These are phyloP conservation scores for Picochlorum sp. DNA, from an alignment of 139 green algal genomes.

Conservation along the genomic window DNA sequence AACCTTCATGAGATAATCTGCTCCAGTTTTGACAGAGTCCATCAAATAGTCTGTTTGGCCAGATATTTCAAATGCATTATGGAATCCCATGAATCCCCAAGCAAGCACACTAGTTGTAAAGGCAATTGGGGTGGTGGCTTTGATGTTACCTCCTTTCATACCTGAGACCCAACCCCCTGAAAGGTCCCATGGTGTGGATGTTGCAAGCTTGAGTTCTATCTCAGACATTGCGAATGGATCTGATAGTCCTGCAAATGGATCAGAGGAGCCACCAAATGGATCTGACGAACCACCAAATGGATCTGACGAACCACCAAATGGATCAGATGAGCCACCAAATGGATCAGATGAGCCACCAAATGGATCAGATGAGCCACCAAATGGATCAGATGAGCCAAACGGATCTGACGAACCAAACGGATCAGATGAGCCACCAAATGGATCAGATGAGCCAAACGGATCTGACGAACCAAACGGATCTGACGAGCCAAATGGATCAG, in stretches of 20 bases:
- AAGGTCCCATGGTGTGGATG: constrained; percentile 24
- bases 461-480: background rate
- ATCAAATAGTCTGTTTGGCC: constrained; percentile 9
- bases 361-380: background rate
- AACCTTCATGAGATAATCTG: constrained; percentile 61
- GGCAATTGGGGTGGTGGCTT: constrained; percentile 63
- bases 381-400: background rate
- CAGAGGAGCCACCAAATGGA: background rate
- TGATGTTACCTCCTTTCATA: constrained; percentile 48
- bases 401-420: constrained; percentile 3
- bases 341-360: constrained; percentile 1
- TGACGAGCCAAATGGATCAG: background rate
- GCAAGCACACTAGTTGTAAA: constrained; percentile 61
- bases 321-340: background rate
- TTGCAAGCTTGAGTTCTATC: constrained; percentile 3
- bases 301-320: background rate
- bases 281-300: constrained; percentile 11
- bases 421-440: constrained; percentile 10
- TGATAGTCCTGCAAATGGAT: background rate
- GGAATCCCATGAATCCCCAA: constrained; percentile 54
- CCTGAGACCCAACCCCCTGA: constrained; percentile 42
- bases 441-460: constrained; percentile 14
- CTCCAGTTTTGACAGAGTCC: constrained; percentile 50
- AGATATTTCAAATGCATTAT: constrained; percentile 26
- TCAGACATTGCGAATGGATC: constrained; percentile 8